Percentiles rank a stretch among this genome's conserved stretches.
Evolutionary conservation across 768 basidiomycete genomes (phyloP).

Genomic region (Boletus reticulatus): DNA sequence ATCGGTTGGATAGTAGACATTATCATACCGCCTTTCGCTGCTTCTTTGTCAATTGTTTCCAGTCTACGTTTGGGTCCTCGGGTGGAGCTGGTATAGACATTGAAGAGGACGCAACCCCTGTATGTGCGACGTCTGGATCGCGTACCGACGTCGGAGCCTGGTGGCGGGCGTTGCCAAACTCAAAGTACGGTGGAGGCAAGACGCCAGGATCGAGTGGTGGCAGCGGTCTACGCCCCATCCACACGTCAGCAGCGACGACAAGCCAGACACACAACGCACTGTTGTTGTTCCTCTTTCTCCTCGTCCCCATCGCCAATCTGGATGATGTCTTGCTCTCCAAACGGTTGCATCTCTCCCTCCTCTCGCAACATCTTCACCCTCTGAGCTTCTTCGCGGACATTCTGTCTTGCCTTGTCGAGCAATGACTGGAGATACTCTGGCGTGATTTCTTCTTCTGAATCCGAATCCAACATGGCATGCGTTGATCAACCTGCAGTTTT

Average conservation of each 20-base stretch:
- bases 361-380: constrained; percentile 23
- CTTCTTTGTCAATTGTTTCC: constrained; percentile 69
- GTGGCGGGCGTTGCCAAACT: constrained; percentile 42
- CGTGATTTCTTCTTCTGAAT: constrained; percentile 46
- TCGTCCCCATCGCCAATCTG: constrained; percentile 38
- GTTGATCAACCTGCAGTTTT: background rate
- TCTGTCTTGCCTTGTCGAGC: constrained; percentile 58
- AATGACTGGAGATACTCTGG: constrained; percentile 61
- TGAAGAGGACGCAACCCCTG: constrained; percentile 50
- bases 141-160: constrained; percentile 47
- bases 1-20: background rate
- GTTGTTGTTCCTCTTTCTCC: constrained; percentile 18
- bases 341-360: constrained; percentile 21
- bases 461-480: constrained; percentile 17
- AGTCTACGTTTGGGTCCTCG: constrained; percentile 57
- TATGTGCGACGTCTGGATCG: constrained; percentile 60
- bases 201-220: constrained; percentile 65
- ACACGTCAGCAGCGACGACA: background rate
- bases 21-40: constrained; percentile 65
- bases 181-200: constrained; percentile 66
- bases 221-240: constrained; percentile 42
- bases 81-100: constrained; percentile 57
- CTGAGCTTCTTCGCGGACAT: constrained; percentile 37
- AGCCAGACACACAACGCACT: constrained; percentile 27
- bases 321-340: constrained; percentile 57